phyloP scores from a whole-genome alignment of 805 yeast genomes.

The Candida saitoana region DNA sequence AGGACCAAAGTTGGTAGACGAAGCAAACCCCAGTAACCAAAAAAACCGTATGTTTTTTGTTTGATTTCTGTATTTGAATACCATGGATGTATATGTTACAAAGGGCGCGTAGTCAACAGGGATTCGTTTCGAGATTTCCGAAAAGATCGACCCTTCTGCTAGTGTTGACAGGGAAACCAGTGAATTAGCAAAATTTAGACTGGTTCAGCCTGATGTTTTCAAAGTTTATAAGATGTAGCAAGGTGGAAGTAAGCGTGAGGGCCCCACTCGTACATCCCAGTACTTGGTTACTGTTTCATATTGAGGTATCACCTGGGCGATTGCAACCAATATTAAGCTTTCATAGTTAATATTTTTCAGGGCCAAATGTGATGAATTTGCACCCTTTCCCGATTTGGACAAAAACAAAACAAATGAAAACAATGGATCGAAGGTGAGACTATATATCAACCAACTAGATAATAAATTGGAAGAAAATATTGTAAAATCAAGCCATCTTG shows the following conservation, averaged over 20 bases:
- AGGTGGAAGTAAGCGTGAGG: neutral
- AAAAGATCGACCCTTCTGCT: too few species aligned
- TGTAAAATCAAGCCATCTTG: neutral
- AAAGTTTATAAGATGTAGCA: neutral
- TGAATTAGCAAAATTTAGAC: neutral
- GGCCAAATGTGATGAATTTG: neutral
- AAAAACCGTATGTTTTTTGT: too few species aligned
- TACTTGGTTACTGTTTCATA: neutral
- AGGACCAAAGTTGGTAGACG: too few species aligned
- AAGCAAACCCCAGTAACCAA: too few species aligned
- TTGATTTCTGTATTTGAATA: too few species aligned
- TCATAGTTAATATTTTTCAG: neutral
- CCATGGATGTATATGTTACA: too few species aligned
- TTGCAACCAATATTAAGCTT: neutral
- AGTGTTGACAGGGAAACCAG: neutral
- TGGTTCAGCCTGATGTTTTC: neutral
- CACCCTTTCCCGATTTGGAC: constrained; percentile 2
- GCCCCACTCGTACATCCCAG: neutral
- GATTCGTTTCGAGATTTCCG: too few species aligned
- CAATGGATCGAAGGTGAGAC: neutral
- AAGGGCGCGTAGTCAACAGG: too few species aligned
- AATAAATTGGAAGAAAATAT: neutral
- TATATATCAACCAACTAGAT: neutral
- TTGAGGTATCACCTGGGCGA: neutral
- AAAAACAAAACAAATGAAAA: constrained; percentile 1